phyloP scores from a whole-genome alignment of 1,284 basidiomycete genomes.

The Ustilago hordei region DNA sequence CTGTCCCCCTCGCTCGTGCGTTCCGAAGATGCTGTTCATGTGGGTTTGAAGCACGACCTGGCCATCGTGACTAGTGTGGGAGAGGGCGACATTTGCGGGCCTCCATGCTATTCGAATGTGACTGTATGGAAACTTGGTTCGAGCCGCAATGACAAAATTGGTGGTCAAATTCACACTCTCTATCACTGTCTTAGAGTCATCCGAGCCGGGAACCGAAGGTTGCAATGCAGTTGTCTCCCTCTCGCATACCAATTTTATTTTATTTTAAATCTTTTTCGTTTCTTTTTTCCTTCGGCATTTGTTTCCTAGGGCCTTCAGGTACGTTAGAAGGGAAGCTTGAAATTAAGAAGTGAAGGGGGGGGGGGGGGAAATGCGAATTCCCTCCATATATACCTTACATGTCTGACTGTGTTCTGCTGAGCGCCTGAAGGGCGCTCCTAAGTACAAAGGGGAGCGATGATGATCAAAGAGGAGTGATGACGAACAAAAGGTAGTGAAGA shows the following conservation, averaged over 20 bases:
- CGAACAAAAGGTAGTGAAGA: too few relatives aligned
- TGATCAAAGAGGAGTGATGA: too few relatives aligned
- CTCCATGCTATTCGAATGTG: background rate
- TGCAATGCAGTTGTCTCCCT: too few relatives aligned
- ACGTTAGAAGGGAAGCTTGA: too few relatives aligned
- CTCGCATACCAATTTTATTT: background rate
- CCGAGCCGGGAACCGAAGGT: background rate
- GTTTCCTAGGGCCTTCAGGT: too few relatives aligned
- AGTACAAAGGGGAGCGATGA: too few relatives aligned
- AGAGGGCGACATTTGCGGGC: background rate
- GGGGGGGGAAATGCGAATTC: too few relatives aligned
- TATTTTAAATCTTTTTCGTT: background rate
- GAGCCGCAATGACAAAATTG: slow-evolving; percentile 5
- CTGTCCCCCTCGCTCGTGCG: background rate
- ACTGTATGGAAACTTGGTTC: background rate
- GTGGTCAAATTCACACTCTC: background rate
- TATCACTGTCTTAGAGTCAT: background rate
- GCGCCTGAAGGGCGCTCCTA: too few relatives aligned
- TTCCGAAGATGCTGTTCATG: background rate
- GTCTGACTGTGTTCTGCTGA: too few relatives aligned
- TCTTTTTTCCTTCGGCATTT: background rate
- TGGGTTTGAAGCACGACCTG: background rate
- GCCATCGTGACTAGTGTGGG: background rate
- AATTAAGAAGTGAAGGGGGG: too few relatives aligned
- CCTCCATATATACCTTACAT: too few relatives aligned